Conservation (phyloP, 1,139 yeast species). For the Geotrichum australiense region DNA sequence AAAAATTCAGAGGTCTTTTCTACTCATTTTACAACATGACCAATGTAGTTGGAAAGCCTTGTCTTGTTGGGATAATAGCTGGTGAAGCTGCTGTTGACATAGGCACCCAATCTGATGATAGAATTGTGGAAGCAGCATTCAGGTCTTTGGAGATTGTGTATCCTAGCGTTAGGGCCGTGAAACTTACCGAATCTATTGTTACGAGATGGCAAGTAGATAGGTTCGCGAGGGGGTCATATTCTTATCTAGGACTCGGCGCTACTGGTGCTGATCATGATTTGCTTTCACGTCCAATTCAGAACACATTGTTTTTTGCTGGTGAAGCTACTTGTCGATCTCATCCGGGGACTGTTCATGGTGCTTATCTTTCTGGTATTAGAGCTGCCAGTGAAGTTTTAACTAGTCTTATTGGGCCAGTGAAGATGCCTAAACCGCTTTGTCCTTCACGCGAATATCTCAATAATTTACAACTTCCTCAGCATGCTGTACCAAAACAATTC, state of each 20-base stretch:
- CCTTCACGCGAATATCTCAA: slow-evolving; percentile 24
- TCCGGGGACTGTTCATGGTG: slow-evolving; percentile 42
- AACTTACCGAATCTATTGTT: slow-evolving; percentile 35
- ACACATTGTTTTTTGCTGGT: slow-evolving; percentile 39
- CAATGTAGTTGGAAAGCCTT: slow-evolving; percentile 33
- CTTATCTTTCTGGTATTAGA: slow-evolving; percentile 38
- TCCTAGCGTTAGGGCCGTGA: slow-evolving; percentile 22
- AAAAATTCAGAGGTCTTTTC: slow-evolving; percentile 33
- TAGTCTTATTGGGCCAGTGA: slow-evolving; percentile 36
- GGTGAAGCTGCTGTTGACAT: slow-evolving; percentile 36
- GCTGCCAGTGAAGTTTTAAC: slow-evolving; percentile 39
- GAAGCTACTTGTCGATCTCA: slow-evolving; percentile 39
- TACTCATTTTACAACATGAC: slow-evolving; percentile 38
- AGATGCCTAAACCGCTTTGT: slow-evolving; percentile 36
- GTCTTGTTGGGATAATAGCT: slow-evolving; percentile 36
- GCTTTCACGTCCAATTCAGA: slow-evolving; percentile 36
- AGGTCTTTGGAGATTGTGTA: slow-evolving; percentile 29
- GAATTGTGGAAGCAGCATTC: slow-evolving; percentile 32
- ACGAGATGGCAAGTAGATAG: slow-evolving; percentile 41
- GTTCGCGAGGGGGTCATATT: slow-evolving; percentile 37
- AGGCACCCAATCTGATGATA: slow-evolving; percentile 32
- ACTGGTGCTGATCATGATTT: slow-evolving; percentile 39
- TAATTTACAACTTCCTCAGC: slow-evolving; percentile 3
- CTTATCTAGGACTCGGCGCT: slow-evolving; percentile 40
- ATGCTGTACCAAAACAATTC: neutral